A percentile compares a stretch with the other conserved stretches of the same genome.
Conservation (phyloP, 192 early-diverging fungal species). For the Backusella westeae region DNA sequence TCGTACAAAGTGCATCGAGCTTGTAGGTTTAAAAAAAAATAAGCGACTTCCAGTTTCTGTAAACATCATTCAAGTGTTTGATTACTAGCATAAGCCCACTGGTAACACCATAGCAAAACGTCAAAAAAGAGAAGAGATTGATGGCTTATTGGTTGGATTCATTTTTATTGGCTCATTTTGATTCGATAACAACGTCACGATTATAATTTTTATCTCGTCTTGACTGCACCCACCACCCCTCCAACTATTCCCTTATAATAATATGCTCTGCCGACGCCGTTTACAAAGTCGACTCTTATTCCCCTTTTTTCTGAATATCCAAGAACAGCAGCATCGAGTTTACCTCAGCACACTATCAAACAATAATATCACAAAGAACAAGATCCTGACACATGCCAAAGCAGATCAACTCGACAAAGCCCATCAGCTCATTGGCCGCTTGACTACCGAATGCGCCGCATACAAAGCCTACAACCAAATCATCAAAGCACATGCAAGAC, state of each 20-base stretch:
- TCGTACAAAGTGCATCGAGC: too few species aligned
- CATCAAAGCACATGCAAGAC: neutral
- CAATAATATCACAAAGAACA: neutral
- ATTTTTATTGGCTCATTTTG: neutral
- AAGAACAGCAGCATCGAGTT: neutral
- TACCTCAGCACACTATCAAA: neutral
- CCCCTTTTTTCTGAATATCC: neutral
- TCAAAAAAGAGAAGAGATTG: too few species aligned
- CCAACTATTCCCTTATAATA: neutral
- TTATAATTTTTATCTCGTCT: neutral
- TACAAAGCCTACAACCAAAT: slow-evolving; percentile 3
- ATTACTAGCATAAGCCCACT: too few species aligned
- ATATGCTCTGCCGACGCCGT: neutral
- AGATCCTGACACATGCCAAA: slow-evolving; percentile 1
- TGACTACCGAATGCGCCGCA: neutral
- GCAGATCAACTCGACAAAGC: neutral
- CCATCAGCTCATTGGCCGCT: neutral
- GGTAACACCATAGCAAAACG: too few species aligned
- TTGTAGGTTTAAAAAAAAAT: too few species aligned
- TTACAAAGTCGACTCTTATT: neutral
- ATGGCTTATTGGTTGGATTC: neutral
- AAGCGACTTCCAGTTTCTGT: too few species aligned
- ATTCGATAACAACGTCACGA: neutral
- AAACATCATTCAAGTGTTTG: too few species aligned
- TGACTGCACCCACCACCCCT: neutral